Evolutionary conservation across 257 asterid species (phyloP), one percentile per base, ranked within the genome.

Genomic region (Solanum tacnaense): DNA sequence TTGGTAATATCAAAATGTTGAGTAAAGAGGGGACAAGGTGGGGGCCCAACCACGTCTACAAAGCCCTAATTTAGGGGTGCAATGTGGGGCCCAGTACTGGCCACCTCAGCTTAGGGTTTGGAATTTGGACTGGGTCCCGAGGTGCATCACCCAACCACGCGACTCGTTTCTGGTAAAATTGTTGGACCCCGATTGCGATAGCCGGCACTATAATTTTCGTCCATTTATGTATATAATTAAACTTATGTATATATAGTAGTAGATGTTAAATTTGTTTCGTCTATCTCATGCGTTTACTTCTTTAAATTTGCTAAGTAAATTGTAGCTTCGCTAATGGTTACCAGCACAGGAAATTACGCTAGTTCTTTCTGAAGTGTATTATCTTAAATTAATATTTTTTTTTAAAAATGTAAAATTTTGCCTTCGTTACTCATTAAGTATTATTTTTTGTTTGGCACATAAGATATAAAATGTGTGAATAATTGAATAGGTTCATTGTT

Each of bases 111-210:
- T 32, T 73, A 13, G 27, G 88, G 44, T 88, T 88, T n/a, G 70
- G 89, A 58, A 29, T 34, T 88, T 89, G 90, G 90, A 87, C 90
- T 74, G 78, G 74, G 88, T 41, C 46, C 46, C 46, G 91, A n/a
- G 13, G 92, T 23, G 58, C 91, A 94, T 91, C 92, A 86, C 89
- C 90, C 92, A 90, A 52, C 88, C 92, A 90, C 90, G 87, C 93
- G 92, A 94, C 96, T 88, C 90, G 86, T 89, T 92, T 93, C 97
- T 94, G 95, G 96, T 92, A 67, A 88, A 88, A 39, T 39, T 93
- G 98, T 95, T 90, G 96, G 98, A 73, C 93, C 87, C 65, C 83
- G 98, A 95, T 92, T 88, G 91, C 90, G 98, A 95, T 93, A 93
- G 94, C 93, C 92, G 36, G 36, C 87, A 85, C 87, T 86, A 84